Conservation (phyloP, 148 eudicot genomes). For the Heliamphora exappendiculata region DNA sequence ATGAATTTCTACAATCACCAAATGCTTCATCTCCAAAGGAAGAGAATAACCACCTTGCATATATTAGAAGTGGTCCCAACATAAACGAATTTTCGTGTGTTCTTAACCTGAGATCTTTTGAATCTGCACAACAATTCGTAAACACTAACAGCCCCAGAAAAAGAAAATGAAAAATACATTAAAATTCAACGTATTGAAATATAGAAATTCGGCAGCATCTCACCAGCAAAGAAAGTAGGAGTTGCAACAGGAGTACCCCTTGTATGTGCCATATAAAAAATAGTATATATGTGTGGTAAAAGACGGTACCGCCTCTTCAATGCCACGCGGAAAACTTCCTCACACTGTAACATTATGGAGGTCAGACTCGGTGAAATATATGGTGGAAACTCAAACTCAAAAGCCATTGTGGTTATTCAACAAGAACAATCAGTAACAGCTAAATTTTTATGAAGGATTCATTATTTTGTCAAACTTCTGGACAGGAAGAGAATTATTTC, state of each 20-base stretch:
- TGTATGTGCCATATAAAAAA: constrained; percentile 91
- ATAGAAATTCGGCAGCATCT: constrained; percentile 10
- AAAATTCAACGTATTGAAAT: neutral
- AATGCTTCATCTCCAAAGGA: neutral
- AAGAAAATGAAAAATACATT: neutral
- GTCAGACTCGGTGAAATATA: neutral
- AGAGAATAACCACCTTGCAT: constrained; percentile 59
- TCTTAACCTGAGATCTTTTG: constrained; percentile 64
- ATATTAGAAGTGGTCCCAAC: constrained; percentile 81
- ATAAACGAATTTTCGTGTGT: constrained; percentile 67
- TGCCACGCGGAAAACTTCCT: constrained; percentile 93
- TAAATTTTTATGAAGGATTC: constrained; percentile 3
- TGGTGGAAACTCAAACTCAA: neutral
- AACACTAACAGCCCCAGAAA: neutral
- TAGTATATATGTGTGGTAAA: constrained; percentile 84
- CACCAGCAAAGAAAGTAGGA: constrained; percentile 89
- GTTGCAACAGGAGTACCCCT: constrained; percentile 86
- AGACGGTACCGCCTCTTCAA: constrained; percentile 87
- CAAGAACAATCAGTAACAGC: neutral
- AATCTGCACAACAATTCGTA: constrained; percentile 45
- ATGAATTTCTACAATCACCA: neutral
- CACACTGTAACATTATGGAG: constrained; percentile 49
- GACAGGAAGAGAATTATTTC: neutral
- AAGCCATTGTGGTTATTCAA: neutral
- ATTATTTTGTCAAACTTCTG: neutral